Percentiles rank a stretch among this genome's conserved stretches.
Evolutionary conservation across 176 grass and related monocot species (phyloP).

Genomic region (Oryza glumipatula): DNA sequence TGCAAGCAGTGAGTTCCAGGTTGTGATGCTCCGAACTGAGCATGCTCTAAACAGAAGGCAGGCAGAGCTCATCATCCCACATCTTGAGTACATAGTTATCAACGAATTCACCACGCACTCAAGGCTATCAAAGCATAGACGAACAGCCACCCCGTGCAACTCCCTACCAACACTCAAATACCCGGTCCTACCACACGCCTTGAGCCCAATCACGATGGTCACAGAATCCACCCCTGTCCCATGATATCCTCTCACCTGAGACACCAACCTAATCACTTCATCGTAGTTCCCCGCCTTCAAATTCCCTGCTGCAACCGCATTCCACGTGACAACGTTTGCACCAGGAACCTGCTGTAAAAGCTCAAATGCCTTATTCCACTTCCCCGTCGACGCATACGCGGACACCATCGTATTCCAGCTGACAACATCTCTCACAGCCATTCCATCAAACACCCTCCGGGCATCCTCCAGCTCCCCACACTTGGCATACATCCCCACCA

Average conservation of each 20-base stretch:
- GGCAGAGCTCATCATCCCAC: conserved; percentile 35
- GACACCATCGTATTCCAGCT: conserved; percentile 69
- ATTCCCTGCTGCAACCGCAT: conserved; percentile 29
- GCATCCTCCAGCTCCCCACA: conserved; percentile 45
- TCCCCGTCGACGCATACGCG: neutral
- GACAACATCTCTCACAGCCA: conserved; percentile 54
- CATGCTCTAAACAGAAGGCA: conserved; percentile 44
- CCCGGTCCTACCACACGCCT: conserved; percentile 47
- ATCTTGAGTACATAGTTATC: conserved; percentile 57
- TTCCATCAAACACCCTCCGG: conserved; percentile 60
- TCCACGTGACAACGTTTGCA: conserved; percentile 42
- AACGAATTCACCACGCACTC: conserved; percentile 53
- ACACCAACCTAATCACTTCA: conserved; percentile 42
- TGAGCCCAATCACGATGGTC: conserved; percentile 59
- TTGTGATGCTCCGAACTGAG: conserved; percentile 35
- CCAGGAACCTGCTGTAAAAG: conserved; percentile 38
- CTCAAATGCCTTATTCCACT: conserved; percentile 37
- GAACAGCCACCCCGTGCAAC: conserved; percentile 54
- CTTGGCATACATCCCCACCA: conserved; percentile 60
- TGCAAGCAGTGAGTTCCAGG: conserved; percentile 71
- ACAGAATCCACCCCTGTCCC: conserved; percentile 49
- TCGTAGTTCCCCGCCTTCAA: conserved; percentile 43
- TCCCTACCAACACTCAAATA: conserved; percentile 55
- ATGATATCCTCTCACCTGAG: conserved; percentile 18
- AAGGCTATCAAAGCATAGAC: conserved; percentile 37